A percentile compares a stretch with the other conserved stretches of the same genome.
phyloP scores from a whole-genome alignment of 345 rosid genomes.

The Aquilaria sinensis region DNA sequence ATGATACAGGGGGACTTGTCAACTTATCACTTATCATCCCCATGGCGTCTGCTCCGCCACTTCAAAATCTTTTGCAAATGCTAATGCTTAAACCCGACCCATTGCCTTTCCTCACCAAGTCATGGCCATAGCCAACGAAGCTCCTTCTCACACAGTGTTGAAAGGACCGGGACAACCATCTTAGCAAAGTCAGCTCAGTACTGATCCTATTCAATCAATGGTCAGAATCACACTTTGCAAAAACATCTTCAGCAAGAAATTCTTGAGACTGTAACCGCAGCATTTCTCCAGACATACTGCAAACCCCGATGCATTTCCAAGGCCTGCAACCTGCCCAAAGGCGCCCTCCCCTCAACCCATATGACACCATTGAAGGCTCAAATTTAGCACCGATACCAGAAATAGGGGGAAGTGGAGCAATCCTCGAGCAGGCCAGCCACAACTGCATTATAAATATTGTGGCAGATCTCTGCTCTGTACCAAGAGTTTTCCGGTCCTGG shows the following conservation, averaged over 20 bases:
- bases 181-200: constrained; percentile 1
- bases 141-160: constrained; percentile 10
- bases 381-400: constrained; percentile 11
- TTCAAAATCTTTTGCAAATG: constrained; percentile 22
- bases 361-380: constrained; percentile 14
- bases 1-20: constrained; percentile 31
- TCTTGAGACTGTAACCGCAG: neutral
- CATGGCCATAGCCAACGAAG: constrained; percentile 18
- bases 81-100: constrained; percentile 16
- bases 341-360: constrained; percentile 2
- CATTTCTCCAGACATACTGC: constrained; percentile 9
- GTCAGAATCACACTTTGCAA: constrained; percentile 2
- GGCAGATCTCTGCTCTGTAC: constrained; percentile 19
- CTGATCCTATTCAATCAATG: constrained; percentile 6
- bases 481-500: constrained; percentile 15
- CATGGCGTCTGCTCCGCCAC: constrained; percentile 26
- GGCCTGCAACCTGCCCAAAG: constrained; percentile 17
- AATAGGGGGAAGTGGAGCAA: constrained; percentile 10
- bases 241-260: neutral
- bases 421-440: constrained; percentile 15
- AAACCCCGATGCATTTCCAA: constrained; percentile 2
- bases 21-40: constrained; percentile 15
- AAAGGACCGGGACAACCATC: constrained; percentile 12
- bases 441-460: constrained; percentile 9
- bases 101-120: neutral